Evolutionary conservation across 2,329 filamentous ascomycete genomes (phyloP), one percentile per base, ranked within the genome.

Genomic region (Ilyonectria robusta): DNA sequence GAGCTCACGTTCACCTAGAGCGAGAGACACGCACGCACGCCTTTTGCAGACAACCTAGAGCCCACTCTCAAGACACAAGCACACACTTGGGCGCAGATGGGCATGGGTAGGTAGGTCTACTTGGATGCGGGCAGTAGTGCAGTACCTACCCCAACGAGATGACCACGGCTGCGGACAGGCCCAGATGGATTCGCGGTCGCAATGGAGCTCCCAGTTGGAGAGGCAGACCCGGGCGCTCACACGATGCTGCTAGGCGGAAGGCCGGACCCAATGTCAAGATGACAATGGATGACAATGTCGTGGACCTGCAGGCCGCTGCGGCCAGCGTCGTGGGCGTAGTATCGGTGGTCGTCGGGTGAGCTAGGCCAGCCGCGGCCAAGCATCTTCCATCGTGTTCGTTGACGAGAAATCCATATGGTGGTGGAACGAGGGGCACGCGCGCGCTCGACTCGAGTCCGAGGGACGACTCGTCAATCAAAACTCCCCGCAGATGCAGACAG

Each of bases 371-470:
- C 58, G 47, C 42, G 64, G 47, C 58, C 64, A 62, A 66, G 64
- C 64, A 66, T 66, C 54, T 59, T 66, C 54, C 64, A 66, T 66
- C 64, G 64, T 66, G 64, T 60, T 60, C 62, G 51, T 65, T 51
- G 35, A 60, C 56, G 23, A 55, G 50, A 56, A 50, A 35, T 42
- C 59, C 42, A 56, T 53, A 62, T 56, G 59, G 59, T 55, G 59
- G 59, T 55, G 51, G 59, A 59, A 55, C 57, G 62, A 65, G 62
- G 62, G 62, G 62, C 62, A 59, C 26, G 57, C 56, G 56, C 57
- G 54, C 35, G 26, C 40, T 56, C 35, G 44, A 65, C 50, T 35
- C n/a, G 50, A 53, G 29, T 21, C 50, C n/a, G 29, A 53, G 13
- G 37, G 37, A 15, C 48, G 26, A n/a, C 57, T 65, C 61, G 62